phyloP scores from a whole-genome alignment of 768 basidiomycete species.

The Phylloporus rhodoxanthus region DNA sequence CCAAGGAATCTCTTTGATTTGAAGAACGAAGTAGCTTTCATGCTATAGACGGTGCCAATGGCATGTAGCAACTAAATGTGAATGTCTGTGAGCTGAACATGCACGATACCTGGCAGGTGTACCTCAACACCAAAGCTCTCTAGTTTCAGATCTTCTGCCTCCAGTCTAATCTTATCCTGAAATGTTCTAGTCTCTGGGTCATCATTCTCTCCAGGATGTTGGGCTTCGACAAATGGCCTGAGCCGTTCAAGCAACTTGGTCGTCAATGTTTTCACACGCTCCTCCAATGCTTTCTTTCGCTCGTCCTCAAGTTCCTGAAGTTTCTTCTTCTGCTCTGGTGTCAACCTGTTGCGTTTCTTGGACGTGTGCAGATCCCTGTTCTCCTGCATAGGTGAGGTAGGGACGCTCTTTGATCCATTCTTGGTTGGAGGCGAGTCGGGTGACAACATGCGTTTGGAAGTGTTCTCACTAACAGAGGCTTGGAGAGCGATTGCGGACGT shows the following conservation, averaged over 20 bases:
- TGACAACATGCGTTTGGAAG: slow-evolving; percentile 12
- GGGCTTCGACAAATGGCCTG: slow-evolving; percentile 87
- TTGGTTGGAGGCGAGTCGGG: slow-evolving; percentile 15
- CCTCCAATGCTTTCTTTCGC: slow-evolving; percentile 72
- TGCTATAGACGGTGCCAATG: slow-evolving; percentile 87
- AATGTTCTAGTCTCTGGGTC: slow-evolving; percentile 82
- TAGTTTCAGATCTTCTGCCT: slow-evolving; percentile 92
- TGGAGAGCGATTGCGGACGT: slow-evolving; percentile 15
- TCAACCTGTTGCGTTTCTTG: slow-evolving; percentile 46
- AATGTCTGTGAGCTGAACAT: background rate
- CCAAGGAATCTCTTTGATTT: slow-evolving; percentile 90
- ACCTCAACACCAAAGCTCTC: slow-evolving; percentile 98
- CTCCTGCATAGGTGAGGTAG: slow-evolving; percentile 24
- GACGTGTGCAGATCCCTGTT: slow-evolving; percentile 35
- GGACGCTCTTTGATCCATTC: slow-evolving; percentile 19
- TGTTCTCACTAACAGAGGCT: slow-evolving; percentile 17
- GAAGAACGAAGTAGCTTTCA: slow-evolving; percentile 87
- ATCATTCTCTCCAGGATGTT: slow-evolving; percentile 69
- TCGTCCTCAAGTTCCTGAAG: slow-evolving; percentile 77
- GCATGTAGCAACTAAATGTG: slow-evolving; percentile 68
- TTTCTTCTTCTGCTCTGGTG: slow-evolving; percentile 81
- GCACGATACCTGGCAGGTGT: background rate
- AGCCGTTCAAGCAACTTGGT: slow-evolving; percentile 79
- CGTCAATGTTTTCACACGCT: slow-evolving; percentile 67
- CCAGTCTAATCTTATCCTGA: slow-evolving; percentile 66